Base-by-base conservation (phyloP, 2,329 filamentous ascomycete species). In the Kalmusia sp. region DNA sequence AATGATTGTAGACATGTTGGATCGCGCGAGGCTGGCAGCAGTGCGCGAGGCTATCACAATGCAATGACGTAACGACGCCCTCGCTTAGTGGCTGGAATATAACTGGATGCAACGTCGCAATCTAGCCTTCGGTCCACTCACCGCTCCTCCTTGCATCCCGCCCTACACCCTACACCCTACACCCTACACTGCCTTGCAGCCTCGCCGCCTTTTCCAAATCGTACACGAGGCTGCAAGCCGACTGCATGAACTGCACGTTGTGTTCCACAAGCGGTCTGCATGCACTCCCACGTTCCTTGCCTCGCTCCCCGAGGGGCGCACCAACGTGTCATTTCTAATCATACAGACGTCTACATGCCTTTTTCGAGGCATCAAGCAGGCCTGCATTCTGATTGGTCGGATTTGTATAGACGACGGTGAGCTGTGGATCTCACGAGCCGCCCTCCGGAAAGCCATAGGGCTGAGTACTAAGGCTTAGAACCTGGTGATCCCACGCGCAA, bases 381-480 rank as follows among this genome's bases (percentile, higher is more conserved):
- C 30, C 2, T 7, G 24, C n/a, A 17, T 22, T 41, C 21, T 51
- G 39, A 64, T 64, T 64, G 58, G 62, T 15, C 43, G 31, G 21
- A 39, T 1, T n/a, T 35, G 17, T 38, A 52, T 59, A 47, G 59
- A 59, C 55, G 55, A 62, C 63, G 65, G 67, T 69, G 67, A 69
- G 64, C 62, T 61, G 44, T 49, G 52, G 52, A 59, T 41, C 45
- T 47, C 31, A 35, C 38, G 41, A 51, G 49, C 52, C 53, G 49
- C 27, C 19, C 41, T 24, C 27, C 15, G 54, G 46, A 52, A 46
- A 51, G 48, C 45, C 49, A 57, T 68, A 69, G 59, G 65, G 65
- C 65, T 70, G 64, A 63, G 37, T 38, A 41, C 46, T 50, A 58
- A 48, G 53, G 55, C 58, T 63, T 48, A 64, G 55, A 52, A 50